phyloP scores from a whole-genome alignment of 352 stramenopile species.

The Phytophthora ohioensis region DNA sequence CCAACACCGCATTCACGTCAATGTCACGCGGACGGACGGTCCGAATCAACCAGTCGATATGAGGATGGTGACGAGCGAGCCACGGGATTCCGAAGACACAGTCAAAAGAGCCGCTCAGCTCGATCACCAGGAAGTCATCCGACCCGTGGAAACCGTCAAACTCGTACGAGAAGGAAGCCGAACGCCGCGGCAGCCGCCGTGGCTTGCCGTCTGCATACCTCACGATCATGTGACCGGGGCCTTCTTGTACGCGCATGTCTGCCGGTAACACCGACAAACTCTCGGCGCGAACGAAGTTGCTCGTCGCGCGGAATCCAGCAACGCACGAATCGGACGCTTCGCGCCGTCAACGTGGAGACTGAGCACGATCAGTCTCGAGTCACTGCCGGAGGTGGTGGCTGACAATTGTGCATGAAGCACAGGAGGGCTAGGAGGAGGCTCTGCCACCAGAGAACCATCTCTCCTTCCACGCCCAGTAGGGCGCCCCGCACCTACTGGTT shows the following conservation, averaged over 20 bases:
- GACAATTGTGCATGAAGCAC: conserved; percentile 19
- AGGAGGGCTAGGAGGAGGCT: conserved; percentile 5
- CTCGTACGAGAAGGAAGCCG: neutral
- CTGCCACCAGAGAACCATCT: conserved; percentile 14
- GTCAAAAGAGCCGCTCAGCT: conserved; percentile 35
- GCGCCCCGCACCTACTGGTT: conserved; percentile 1
- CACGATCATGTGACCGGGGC: conserved; percentile 16
- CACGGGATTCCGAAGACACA: conserved; percentile 45
- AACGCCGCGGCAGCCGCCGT: too few relatives aligned
- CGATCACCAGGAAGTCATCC: conserved; percentile 43
- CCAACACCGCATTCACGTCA: conserved; percentile 20
- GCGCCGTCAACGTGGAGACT: conserved; percentile 23
- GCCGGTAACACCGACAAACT: conserved; percentile 3
- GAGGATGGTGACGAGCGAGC: conserved; percentile 32
- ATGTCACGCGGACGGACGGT: conserved; percentile 29
- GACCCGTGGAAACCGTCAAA: neutral
- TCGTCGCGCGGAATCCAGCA: too few relatives aligned
- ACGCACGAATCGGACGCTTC: too few relatives aligned
- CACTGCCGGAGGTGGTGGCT: conserved; percentile 25
- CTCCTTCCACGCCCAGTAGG: conserved; percentile 17
- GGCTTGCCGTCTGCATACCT: conserved; percentile 24
- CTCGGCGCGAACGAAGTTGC: too few relatives aligned
- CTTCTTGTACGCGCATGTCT: conserved; percentile 22
- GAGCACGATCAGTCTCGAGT: conserved; percentile 27
- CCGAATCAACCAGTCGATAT: conserved; percentile 31